phyloP scores from a whole-genome alignment of 306 rosid species.

The Abrus precatorius region DNA sequence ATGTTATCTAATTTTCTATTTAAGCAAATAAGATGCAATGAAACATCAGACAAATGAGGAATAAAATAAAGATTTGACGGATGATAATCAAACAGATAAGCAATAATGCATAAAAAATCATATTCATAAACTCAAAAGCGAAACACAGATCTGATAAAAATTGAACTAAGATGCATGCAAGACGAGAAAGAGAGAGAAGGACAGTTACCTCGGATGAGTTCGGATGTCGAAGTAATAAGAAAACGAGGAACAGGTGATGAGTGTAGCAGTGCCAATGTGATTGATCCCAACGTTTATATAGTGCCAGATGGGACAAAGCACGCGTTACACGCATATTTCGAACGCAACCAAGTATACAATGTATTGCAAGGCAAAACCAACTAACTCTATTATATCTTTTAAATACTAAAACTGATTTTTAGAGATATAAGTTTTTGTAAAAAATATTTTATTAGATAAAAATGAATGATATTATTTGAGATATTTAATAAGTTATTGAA shows the following conservation, averaged over 20 bases:
- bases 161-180: background rate
- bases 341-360: background rate
- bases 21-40: background rate
- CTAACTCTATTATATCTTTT: too few relatives aligned
- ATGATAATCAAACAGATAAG: background rate
- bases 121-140: too few relatives aligned
- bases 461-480: too few relatives aligned
- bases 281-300: slow-evolving; percentile 1
- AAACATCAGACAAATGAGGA: background rate
- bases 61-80: background rate
- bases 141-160: slow-evolving; percentile 48
- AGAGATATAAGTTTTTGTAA: too few relatives aligned
- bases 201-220: background rate
- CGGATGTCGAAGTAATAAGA: background rate
- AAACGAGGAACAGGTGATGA: background rate
- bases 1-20: too few relatives aligned
- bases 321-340: slow-evolving; percentile 43
- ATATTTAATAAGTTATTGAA: too few relatives aligned
- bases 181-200: background rate
- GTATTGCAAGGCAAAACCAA: too few relatives aligned
- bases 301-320: slow-evolving; percentile 15
- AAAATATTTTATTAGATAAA: too few relatives aligned
- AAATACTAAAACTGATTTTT: too few relatives aligned
- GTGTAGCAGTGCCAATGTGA: background rate
- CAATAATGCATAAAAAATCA: slow-evolving; percentile 1